These are phyloP conservation scores for Linum usitatissimum DNA, from an alignment of 345 rosid species.

Conservation along the genomic window DNA sequence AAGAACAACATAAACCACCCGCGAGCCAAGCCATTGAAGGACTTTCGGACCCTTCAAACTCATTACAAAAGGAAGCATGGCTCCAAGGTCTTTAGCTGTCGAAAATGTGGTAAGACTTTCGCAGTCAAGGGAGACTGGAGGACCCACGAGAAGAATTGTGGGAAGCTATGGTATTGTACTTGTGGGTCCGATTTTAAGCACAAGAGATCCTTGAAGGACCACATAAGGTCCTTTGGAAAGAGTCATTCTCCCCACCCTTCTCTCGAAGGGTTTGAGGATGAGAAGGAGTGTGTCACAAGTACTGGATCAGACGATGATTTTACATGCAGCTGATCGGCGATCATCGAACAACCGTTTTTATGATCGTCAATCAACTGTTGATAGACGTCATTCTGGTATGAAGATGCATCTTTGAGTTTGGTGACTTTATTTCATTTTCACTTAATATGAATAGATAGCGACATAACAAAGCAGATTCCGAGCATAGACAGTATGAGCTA, in stretches of 20 bases:
- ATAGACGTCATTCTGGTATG: background rate
- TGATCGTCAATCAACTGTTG: background rate
- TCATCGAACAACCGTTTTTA: background rate
- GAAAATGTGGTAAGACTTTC: slow-evolving; percentile 77
- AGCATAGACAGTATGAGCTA: background rate
- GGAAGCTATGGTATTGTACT: slow-evolving; percentile 91
- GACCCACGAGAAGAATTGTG: slow-evolving; percentile 96
- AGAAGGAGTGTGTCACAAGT: slow-evolving; percentile 49
- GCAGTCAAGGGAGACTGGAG: slow-evolving; percentile 99
- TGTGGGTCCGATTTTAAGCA: slow-evolving; percentile 98
- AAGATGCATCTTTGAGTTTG: background rate
- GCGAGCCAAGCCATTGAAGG: slow-evolving; percentile 63
- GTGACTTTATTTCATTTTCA: background rate
- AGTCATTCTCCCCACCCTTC: slow-evolving; percentile 89
- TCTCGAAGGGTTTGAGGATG: slow-evolving; percentile 50
- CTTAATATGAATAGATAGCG: background rate
- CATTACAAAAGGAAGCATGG: slow-evolving; percentile 80
- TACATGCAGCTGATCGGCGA: slow-evolving; percentile 1
- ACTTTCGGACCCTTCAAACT: slow-evolving; percentile 69
- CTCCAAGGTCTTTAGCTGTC: slow-evolving; percentile 54
- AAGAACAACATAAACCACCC: slow-evolving; percentile 85
- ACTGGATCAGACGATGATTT: slow-evolving; percentile 39
- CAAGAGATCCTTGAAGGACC: slow-evolving; percentile 95
- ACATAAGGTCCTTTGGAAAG: slow-evolving; percentile 78
- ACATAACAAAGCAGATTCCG: background rate